A percentile compares a stretch with the other conserved stretches of the same genome.
These are phyloP conservation scores for Botrytis cinerea DNA, from an alignment of 2,329 filamentous ascomycete genomes.

Conservation along the genomic window DNA sequence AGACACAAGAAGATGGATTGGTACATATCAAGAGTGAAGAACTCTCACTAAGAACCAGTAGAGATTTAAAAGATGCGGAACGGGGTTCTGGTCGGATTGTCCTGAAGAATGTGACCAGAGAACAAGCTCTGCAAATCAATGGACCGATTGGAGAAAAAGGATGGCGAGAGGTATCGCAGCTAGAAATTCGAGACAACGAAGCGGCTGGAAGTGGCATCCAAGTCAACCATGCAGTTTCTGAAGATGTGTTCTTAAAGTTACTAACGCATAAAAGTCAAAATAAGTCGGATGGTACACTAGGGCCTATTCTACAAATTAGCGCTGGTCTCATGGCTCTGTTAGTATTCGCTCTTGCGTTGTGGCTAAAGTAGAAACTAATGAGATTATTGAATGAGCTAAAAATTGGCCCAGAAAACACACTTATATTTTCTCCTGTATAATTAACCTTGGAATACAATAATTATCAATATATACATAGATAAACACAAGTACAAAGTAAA, in stretches of 20 bases:
- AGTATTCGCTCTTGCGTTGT: no score
- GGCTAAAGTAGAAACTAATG: no score
- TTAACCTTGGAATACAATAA: background rate
- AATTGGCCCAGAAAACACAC: background rate
- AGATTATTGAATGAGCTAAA: no score
- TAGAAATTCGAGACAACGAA: conserved; percentile 1
- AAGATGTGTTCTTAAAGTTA: background rate
- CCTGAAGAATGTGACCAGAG: background rate
- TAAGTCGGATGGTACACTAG: no score
- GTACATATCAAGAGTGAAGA: background rate
- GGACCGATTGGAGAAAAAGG: background rate
- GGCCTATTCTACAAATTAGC: background rate
- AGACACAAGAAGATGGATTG: background rate
- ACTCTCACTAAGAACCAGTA: background rate
- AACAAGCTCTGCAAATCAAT: conserved; percentile 2
- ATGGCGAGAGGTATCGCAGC: background rate
- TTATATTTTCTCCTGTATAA: background rate
- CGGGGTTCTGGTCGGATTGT: background rate
- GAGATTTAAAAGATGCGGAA: background rate
- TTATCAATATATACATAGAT: background rate
- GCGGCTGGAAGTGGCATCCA: background rate
- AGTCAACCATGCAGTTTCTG: conserved; percentile 10
- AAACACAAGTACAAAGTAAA: background rate
- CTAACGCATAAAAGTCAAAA: background rate
- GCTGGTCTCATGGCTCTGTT: background rate